Conservation (phyloP, 2,329 filamentous ascomycete species). For the Arthrobotrys megalospora region DNA sequence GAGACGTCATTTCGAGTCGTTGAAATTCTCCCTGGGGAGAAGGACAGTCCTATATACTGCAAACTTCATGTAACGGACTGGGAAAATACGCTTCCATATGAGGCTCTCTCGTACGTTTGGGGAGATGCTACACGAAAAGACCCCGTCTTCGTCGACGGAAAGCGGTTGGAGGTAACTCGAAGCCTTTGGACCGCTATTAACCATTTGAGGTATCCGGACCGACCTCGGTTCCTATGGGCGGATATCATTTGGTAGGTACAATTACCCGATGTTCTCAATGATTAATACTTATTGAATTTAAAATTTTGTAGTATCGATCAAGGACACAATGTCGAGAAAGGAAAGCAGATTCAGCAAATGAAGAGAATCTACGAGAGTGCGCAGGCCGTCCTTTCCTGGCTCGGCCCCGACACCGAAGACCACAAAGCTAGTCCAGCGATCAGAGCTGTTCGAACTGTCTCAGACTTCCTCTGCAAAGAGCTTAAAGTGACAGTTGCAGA, state of each 20-base stretch:
- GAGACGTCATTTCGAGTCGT: conserved; percentile 60
- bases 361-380: conserved; percentile 64
- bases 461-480: conserved; percentile 60
- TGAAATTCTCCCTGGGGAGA: conserved; percentile 61
- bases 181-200: conserved; percentile 62
- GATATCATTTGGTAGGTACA: conserved; percentile 60
- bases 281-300: neutral
- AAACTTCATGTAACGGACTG: conserved; percentile 59
- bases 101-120: conserved; percentile 65
- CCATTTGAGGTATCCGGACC: conserved; percentile 60
- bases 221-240: conserved; percentile 63
- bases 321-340: conserved; percentile 63
- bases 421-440: conserved; percentile 48
- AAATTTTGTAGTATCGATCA: conserved; percentile 63
- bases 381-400: conserved; percentile 64
- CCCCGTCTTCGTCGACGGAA: conserved; percentile 60
- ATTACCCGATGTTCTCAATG: neutral
- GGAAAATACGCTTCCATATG: conserved; percentile 61
- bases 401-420: conserved; percentile 61
- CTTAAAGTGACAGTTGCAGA: conserved; percentile 45
- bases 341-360: conserved; percentile 64
- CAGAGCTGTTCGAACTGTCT: conserved; percentile 37
- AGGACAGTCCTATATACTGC: conserved; percentile 58
- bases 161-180: conserved; percentile 58
- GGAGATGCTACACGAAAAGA: conserved; percentile 60